Conservation (phyloP, 352 stramenopile species). For the Hyaloperonospora brassicae region DNA sequence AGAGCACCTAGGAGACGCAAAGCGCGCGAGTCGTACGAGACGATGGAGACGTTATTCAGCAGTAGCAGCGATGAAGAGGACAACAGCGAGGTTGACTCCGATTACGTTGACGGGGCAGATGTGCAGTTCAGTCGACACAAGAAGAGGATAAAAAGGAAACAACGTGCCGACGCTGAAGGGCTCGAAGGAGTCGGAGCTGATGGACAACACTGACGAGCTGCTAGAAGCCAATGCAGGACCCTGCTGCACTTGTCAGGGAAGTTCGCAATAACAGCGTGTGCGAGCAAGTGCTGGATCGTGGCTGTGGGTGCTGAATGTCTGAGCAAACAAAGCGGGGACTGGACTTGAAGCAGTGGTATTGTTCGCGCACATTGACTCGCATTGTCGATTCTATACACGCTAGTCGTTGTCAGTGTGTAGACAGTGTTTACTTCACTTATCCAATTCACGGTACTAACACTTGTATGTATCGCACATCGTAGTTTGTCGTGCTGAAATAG, state of each 20-base stretch:
- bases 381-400: not conserved
- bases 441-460: too few relatives aligned
- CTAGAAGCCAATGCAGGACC: conserved; percentile 27
- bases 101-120: conserved; percentile 57
- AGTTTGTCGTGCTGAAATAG: not conserved
- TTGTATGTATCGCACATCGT: too few relatives aligned
- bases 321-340: conserved; percentile 24
- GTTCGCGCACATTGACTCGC: not conserved
- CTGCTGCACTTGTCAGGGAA: conserved; percentile 70
- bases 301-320: conserved; percentile 40
- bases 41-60: conserved; percentile 23
- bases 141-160: conserved; percentile 4
- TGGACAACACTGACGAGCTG: conserved; percentile 31
- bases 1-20: conserved; percentile 24
- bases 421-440: too few relatives aligned
- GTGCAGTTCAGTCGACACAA: not conserved
- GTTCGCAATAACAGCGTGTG: conserved; percentile 62
- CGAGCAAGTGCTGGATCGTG: conserved; percentile 40
- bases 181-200: conserved; percentile 31
- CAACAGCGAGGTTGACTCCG: conserved; percentile 45
- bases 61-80: conserved; percentile 53
- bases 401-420: too few relatives aligned
- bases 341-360: too few relatives aligned
- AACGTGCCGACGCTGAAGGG: conserved; percentile 6
- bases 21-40: conserved; percentile 31